Evolutionary conservation across 768 basidiomycete genomes (phyloP), one percentile per base, ranked within the genome.

Genomic region (Suillus plorans): DNA sequence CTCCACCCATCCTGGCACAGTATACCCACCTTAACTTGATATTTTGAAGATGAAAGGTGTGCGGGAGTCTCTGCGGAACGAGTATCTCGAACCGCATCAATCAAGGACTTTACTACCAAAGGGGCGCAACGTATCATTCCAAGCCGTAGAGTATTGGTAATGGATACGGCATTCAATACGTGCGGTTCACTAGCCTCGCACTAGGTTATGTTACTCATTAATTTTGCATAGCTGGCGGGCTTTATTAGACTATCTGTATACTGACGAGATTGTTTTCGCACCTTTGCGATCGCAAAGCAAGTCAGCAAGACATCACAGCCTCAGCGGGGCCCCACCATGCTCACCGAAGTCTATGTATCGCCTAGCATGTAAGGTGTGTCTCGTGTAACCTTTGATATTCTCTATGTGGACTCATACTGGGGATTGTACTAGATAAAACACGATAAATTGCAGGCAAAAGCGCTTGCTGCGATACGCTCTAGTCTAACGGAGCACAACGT

Each of bases 341-440:
- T 79, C 77, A 1, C 74, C 77, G 0, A 80, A 80, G 49, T 80
- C 78, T 1, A 79, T 80, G 74, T 80, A 78, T 62, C 73, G 79
- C 5, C 63, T 80, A 14, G 78, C 79, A 5, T 65, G 69, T 47
- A 77, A 78, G 67, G 79, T 77, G 37, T 37, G 68, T 60, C 0
- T 25, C 18, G 0, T 13, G 14, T 61, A 45, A 31, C 6, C 22
- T 16, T 42, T 34, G 57, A 20, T 28, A 34, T 3, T 20, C 5
- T 1, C 5, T 1, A 16, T 37, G 36, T 52, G 7, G 18, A 28
- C 41, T 42, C 39, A 59, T 55, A 28, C 25, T 18, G 1, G 16
- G 39, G 5, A 58, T 25, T 18, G 4, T 59, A 28, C 10, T 20
- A 76, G 74, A 62, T 73, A 8, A 72, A 66, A 5, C 50, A 64